Percentiles rank a stretch among this genome's conserved stretches.
phyloP scores from a whole-genome alignment of 306 rosid genomes.

The cucumber (Cucumis sativus) region Cucumber_9930_V3 NC_026661.2:11978001-11978500 shows the following conservation, averaged over 20 bases:
- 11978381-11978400: not conserved
- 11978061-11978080: constrained; percentile 54
- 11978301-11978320: not conserved
- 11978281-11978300: not conserved
- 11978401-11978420: not conserved
- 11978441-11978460: no score
- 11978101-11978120: not conserved
- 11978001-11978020: constrained; percentile 18
- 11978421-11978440: no score
- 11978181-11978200: constrained; percentile 82
- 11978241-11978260: no score
- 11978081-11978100: constrained; percentile 4
- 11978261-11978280: no score
- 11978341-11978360: not conserved
- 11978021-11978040: constrained; percentile 79
- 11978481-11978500: no score
- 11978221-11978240: not conserved
- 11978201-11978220: constrained; percentile 60
- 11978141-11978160: constrained; percentile 90
- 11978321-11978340: not conserved
- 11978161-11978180: constrained; percentile 79
- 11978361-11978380: not conserved
- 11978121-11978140: constrained; percentile 37
- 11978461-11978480: no score
- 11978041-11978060: constrained; percentile 55